Conservation (phyloP, 2,329 filamentous ascomycete genomes). For the Biscogniauxia sp. region DNA sequence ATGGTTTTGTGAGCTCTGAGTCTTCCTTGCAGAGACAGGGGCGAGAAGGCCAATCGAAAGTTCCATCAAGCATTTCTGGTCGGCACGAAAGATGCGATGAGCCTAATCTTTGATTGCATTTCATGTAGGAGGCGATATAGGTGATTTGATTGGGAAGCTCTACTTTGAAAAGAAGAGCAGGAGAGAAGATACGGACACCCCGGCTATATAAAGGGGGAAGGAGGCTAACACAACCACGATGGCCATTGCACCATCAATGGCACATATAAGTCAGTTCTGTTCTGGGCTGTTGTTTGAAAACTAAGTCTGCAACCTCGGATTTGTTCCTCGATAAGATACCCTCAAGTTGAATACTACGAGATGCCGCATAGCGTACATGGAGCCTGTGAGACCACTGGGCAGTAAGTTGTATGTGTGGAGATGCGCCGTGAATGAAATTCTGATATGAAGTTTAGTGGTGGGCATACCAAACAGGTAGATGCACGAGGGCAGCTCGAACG, state of each 20-base stretch:
- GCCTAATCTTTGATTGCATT: conserved; percentile 7
- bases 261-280: conserved; percentile 20
- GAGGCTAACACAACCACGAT: not conserved
- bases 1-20: conserved; percentile 14
- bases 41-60: conserved; percentile 23
- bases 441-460: conserved; percentile 20
- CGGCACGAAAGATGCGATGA: conserved; percentile 15
- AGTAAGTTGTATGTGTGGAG: conserved; percentile 18
- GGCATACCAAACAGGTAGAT: not conserved
- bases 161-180: conserved; percentile 7
- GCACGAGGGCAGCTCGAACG: conserved; percentile 9
- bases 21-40: conserved; percentile 13
- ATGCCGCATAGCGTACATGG: conserved; percentile 28
- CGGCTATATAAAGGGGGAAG: conserved; percentile 16
- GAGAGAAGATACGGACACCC: conserved; percentile 6
- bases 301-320: not conserved
- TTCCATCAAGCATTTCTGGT: conserved; percentile 9
- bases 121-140: conserved; percentile 9
- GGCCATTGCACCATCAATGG: conserved; percentile 3
- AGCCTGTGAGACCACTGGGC: conserved; percentile 12
- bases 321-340: not conserved
- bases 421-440: conserved; percentile 8
- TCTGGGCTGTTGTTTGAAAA: conserved; percentile 12
- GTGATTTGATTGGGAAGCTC: conserved; percentile 4
- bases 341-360: conserved; percentile 1